These are phyloP conservation scores for Podospora fimiseda DNA, from an alignment of 495 filamentous ascomycete genomes.

Conservation along the genomic window DNA sequence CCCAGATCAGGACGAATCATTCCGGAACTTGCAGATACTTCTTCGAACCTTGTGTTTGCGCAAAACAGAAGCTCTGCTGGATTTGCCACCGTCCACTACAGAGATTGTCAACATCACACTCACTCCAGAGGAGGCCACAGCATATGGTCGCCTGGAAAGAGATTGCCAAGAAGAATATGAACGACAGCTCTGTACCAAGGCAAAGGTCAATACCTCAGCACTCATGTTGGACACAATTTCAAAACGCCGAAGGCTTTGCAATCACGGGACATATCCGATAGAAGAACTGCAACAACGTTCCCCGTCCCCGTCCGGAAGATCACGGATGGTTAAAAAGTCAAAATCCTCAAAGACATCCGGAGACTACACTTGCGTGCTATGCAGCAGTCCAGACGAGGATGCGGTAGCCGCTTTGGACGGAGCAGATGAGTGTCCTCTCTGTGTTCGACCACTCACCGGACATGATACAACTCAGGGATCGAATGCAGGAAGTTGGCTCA, in stretches of 20 bases:
- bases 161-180: not conserved
- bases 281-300: not conserved
- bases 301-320: not conserved
- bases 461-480: not conserved
- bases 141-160: not conserved
- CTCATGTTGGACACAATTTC: not conserved
- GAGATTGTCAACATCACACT: not conserved
- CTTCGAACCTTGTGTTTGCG: not conserved
- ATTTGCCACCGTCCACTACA: not conserved
- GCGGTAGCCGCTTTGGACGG: not conserved
- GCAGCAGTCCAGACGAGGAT: not conserved
- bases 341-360: too few relatives aligned
- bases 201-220: not conserved
- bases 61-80: not conserved
- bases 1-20: not conserved
- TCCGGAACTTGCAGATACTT: not conserved
- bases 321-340: not conserved
- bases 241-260: constrained; percentile 6
- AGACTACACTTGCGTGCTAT: not conserved
- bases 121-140: not conserved
- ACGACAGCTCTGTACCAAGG: not conserved
- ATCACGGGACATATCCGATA: constrained; percentile 3
- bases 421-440: not conserved
- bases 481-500: not conserved
- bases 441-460: not conserved